A percentile compares a stretch with the other conserved stretches of the same genome.
Conservation (phyloP, 805 yeast species). For the Sungouiozyma ichnusensis region DNA sequence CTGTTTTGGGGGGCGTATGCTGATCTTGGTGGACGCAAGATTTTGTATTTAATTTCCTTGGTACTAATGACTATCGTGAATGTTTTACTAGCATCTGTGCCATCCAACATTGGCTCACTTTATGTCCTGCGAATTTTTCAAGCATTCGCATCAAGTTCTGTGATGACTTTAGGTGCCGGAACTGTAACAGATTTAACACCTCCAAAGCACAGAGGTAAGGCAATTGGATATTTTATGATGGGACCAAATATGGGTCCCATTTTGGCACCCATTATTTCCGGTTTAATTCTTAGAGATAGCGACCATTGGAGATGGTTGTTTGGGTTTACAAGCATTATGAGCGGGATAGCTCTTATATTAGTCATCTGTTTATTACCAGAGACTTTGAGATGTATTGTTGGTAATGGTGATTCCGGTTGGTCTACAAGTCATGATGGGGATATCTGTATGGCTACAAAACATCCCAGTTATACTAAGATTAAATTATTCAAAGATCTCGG, state of each 20-base stretch:
- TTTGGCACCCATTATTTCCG: slow-evolving; percentile 75
- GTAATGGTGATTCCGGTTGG: slow-evolving; percentile 36
- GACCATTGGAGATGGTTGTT: slow-evolving; percentile 77
- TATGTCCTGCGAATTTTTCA: slow-evolving; percentile 59
- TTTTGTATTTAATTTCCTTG: slow-evolving; percentile 49
- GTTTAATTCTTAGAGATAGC: slow-evolving; percentile 59
- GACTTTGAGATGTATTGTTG: slow-evolving; percentile 57
- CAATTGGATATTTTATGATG: slow-evolving; percentile 74
- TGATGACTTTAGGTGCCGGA: slow-evolving; percentile 87
- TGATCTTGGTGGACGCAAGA: slow-evolving; percentile 54
- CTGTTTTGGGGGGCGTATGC: slow-evolving; percentile 46
- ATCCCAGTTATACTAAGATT: slow-evolving; percentile 7
- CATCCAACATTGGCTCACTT: slow-evolving; percentile 61
- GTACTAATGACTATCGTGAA: slow-evolving; percentile 49
- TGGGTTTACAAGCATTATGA: slow-evolving; percentile 62
- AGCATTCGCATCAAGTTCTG: slow-evolving; percentile 79
- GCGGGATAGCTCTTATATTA: slow-evolving; percentile 42
- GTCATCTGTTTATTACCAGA: slow-evolving; percentile 64
- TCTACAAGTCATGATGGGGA: slow-evolving; percentile 1
- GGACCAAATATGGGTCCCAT: slow-evolving; percentile 87
- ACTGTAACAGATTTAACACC: slow-evolving; percentile 69
- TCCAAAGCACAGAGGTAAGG: slow-evolving; percentile 61
- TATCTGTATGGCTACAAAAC: neutral
- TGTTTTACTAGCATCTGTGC: slow-evolving; percentile 48
- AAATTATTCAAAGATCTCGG: slow-evolving; percentile 17